These are phyloP conservation scores for Sporodiniella umbellata DNA, from an alignment of 371 early-diverging fungal genomes.

Conservation along the genomic window DNA sequence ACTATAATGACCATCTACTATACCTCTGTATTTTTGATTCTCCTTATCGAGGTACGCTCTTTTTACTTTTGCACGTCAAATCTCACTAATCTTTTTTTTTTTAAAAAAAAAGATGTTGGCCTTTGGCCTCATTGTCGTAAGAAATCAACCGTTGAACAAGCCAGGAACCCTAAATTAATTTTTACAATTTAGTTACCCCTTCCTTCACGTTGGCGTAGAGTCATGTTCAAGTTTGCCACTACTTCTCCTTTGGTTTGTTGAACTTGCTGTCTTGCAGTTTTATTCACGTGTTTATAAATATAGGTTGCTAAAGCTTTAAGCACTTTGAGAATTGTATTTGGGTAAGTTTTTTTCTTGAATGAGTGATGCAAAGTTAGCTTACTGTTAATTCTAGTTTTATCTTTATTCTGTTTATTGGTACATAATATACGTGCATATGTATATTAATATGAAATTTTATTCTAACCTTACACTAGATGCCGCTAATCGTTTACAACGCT, in stretches of 20 bases:
- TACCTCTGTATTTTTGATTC: slow-evolving; percentile 35
- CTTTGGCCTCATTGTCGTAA: slow-evolving; percentile 49
- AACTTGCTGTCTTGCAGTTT: no score
- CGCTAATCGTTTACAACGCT: slow-evolving; percentile 62
- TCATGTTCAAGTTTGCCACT: slow-evolving; percentile 49
- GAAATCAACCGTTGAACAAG: no score
- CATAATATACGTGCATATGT: slow-evolving; percentile 5
- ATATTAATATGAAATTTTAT: no score
- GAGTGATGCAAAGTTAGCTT: not conserved
- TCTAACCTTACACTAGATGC: no score
- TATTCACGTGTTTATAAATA: not conserved
- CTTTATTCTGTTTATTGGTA: slow-evolving; percentile 64
- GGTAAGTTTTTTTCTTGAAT: slow-evolving; percentile 36
- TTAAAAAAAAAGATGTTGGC: slow-evolving; percentile 53
- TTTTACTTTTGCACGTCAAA: no score
- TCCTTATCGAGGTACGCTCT: slow-evolving; percentile 39
- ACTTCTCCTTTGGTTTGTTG: slow-evolving; percentile 44
- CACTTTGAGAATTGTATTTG: slow-evolving; percentile 56
- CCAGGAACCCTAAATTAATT: no score
- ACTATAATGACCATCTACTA: slow-evolving; percentile 49
- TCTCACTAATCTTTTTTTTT: no score
- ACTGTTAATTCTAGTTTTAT: slow-evolving; percentile 44
- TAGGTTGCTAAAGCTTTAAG: slow-evolving; percentile 49
- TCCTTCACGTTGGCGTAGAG: slow-evolving; percentile 59
- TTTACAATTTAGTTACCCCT: slow-evolving; percentile 63